Base-by-base conservation (phyloP, 2,329 filamentous ascomycete species). In the Colletotrichum spinosum region DNA sequence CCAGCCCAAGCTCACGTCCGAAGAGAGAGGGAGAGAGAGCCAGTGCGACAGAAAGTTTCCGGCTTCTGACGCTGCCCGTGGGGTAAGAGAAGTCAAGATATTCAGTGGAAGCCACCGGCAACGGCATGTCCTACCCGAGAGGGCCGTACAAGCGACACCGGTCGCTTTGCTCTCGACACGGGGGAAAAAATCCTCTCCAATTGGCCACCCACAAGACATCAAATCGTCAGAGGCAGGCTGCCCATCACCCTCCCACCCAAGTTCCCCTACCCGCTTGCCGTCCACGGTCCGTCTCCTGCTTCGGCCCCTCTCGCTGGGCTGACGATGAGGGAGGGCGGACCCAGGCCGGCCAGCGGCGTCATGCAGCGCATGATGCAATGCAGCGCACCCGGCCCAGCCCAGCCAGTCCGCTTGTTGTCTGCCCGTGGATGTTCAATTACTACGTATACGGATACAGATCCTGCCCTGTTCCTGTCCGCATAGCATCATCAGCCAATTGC, bases 291-390 rank as follows among this genome's bases (percentile, higher is more conserved):
- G 57, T 50, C 50, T 64, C 58, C 48, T 49, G 51, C 53, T 56
- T 44, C 61, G 35, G 35, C 49, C 12, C 42, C 41, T 15, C 41
- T 42, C 12, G 15, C 53, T 57, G 59, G 48, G 33, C 48, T 56
- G 57, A 57, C 42, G 48, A 49, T 57, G 35, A 54, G 53, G 25
- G 58, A 52, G 34, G 45, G 45, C 59, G 41, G 37, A 4, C 17
- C 25, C 33, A 57, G 11, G 37, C 35, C 37, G 41, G 41, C 58
- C 59, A 65, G 49, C 58, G 51, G n/a, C 52, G 42, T 38, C 34
- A 49, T 63, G 63, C 53, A 57, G 53, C 39, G 58, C 58, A 65
- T 65, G 53, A 65, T 62, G 62, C 52, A 62, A 65, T 65, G 63
- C 63, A 44, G 52, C 59, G 52, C 63, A 65, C 52, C 37, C 56